These are phyloP conservation scores for Aspergillus alliaceus DNA, from an alignment of 2,329 filamentous ascomycete genomes.

Conservation along the genomic window DNA sequence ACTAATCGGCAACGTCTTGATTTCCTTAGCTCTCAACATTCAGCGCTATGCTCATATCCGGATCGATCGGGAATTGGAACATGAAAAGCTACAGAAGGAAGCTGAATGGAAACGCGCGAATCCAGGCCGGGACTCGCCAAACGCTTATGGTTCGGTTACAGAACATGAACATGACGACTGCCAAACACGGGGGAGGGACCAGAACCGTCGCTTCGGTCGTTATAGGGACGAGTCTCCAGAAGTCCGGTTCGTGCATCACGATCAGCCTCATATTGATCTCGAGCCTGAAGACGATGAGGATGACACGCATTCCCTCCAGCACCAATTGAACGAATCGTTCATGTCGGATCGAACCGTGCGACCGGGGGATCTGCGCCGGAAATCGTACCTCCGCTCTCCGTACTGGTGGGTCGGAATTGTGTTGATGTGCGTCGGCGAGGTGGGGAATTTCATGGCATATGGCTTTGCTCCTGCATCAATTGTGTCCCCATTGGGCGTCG, in stretches of 20 bases:
- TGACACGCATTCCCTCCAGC: slow-evolving; percentile 37
- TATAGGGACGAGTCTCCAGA: slow-evolving; percentile 22
- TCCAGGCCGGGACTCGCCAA: slow-evolving; percentile 15
- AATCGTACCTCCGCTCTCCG: slow-evolving; percentile 81
- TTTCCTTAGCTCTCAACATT: slow-evolving; percentile 92
- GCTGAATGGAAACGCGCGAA: slow-evolving; percentile 52
- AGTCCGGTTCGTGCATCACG: slow-evolving; percentile 32
- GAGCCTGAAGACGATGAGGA: slow-evolving; percentile 8
- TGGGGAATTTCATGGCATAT: slow-evolving; percentile 95
- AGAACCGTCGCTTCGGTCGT: slow-evolving; percentile 7
- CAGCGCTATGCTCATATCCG: slow-evolving; percentile 93
- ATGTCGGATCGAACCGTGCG: slow-evolving; percentile 42
- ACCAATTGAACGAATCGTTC: slow-evolving; percentile 32
- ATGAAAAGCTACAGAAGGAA: slow-evolving; percentile 56
- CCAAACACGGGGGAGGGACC: slow-evolving; percentile 8
- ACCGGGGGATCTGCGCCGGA: slow-evolving; percentile 49
- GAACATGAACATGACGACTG: slow-evolving; percentile 13
- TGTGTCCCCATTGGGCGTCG: slow-evolving; percentile 94
- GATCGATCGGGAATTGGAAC: slow-evolving; percentile 69
- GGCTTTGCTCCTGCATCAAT: slow-evolving; percentile 97
- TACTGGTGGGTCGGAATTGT: slow-evolving; percentile 97
- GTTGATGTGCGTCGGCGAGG: slow-evolving; percentile 88
- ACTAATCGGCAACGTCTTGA: slow-evolving; percentile 88
- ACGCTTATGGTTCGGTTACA: slow-evolving; percentile 47
- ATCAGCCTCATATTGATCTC: slow-evolving; percentile 25